These are phyloP conservation scores for Rhododendron griersonianum DNA, from an alignment of 148 eudicot species.

Conservation along the genomic window DNA sequence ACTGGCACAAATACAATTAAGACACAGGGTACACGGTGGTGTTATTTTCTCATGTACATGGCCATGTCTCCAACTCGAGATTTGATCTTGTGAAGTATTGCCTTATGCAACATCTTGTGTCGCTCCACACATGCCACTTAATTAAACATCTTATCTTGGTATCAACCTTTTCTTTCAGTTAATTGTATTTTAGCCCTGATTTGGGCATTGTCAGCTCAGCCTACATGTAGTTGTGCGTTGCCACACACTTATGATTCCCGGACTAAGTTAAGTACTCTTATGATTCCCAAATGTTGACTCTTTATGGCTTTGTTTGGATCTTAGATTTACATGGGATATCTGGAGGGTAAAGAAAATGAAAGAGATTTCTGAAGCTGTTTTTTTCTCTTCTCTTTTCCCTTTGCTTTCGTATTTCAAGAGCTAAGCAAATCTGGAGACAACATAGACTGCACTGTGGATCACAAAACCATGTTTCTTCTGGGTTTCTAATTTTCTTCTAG, in stretches of 20 bases:
- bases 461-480: background rate
- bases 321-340: background rate
- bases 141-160: background rate
- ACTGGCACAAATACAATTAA: background rate
- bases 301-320: background rate
- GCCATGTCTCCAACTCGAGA: background rate
- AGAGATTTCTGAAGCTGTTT: background rate
- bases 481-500: background rate
- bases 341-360: background rate
- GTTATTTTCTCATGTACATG: background rate
- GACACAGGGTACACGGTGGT: background rate
- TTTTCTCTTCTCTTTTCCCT: background rate
- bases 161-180: background rate
- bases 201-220: background rate
- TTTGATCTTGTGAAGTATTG: background rate
- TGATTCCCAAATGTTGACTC: background rate
- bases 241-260: background rate
- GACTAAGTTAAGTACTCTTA: background rate
- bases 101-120: background rate
- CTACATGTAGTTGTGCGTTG: background rate
- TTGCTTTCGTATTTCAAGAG: background rate
- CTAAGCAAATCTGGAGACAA: background rate
- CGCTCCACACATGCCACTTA: background rate
- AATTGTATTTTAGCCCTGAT: background rate
- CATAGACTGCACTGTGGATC: background rate